Evolutionary conservation across 2,329 filamentous ascomycete genomes (phyloP).

Genomic region (Acephala macrosclerotiorum): DNA sequence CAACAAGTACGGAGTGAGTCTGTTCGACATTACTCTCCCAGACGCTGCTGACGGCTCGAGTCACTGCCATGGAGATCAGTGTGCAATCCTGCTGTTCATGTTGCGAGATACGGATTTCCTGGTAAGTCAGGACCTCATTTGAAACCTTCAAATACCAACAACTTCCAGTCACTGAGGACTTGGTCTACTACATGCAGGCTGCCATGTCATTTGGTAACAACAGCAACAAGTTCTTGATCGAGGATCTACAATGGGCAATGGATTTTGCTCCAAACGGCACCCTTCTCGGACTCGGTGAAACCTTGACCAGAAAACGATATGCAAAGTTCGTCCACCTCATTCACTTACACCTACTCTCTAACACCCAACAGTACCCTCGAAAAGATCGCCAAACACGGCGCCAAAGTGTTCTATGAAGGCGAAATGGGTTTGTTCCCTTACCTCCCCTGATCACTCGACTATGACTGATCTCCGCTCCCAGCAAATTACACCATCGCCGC

Average conservation of each 20-base stretch:
- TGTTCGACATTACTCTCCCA: neutral
- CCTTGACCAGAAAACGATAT: slow-evolving; percentile 69
- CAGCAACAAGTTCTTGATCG: slow-evolving; percentile 63
- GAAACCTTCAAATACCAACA: slow-evolving; percentile 26
- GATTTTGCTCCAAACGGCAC: slow-evolving; percentile 75
- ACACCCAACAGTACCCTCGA: slow-evolving; percentile 59
- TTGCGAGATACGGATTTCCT: slow-evolving; percentile 77
- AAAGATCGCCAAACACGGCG: slow-evolving; percentile 64
- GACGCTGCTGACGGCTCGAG: slow-evolving; percentile 40
- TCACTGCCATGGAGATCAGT: slow-evolving; percentile 73
- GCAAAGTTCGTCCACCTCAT: slow-evolving; percentile 51
- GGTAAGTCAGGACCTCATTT: slow-evolving; percentile 29
- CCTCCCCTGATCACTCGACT: neutral
- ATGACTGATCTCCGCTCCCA: slow-evolving; percentile 23
- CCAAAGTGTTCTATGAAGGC: slow-evolving; percentile 68
- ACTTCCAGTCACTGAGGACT: slow-evolving; percentile 69
- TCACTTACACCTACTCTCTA: neutral
- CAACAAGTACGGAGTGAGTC: slow-evolving; percentile 67
- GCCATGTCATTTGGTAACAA: slow-evolving; percentile 44
- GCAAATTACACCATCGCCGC: slow-evolving; percentile 67
- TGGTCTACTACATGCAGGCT: slow-evolving; percentile 74
- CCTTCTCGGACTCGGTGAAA: slow-evolving; percentile 65
- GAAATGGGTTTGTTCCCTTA: slow-evolving; percentile 50
- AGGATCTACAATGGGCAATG: slow-evolving; percentile 68
- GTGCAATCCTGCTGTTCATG: slow-evolving; percentile 74